These are phyloP conservation scores for Metarhizium robertsii DNA, from an alignment of 2,329 filamentous ascomycete genomes.

Conservation along the genomic window DNA sequence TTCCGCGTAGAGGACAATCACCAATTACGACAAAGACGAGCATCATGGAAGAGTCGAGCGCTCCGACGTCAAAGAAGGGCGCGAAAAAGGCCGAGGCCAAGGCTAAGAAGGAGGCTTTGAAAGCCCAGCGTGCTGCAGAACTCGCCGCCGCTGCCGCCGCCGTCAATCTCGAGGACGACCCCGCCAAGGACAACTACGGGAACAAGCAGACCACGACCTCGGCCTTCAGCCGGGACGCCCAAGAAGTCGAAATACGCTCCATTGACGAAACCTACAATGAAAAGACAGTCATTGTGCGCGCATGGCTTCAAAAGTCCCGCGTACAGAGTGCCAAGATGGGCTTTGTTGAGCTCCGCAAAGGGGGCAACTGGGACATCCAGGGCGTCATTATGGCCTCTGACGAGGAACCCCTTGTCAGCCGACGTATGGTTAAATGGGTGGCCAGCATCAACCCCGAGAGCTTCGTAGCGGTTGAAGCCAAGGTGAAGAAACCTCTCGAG, in stretches of 20 bases:
- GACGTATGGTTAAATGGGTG: constrained; percentile 91
- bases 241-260: constrained; percentile 50
- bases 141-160: constrained; percentile 59
- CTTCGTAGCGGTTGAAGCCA: constrained; percentile 71
- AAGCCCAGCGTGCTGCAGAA: constrained; percentile 65
- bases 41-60: not conserved
- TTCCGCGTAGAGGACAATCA: not conserved
- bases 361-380: constrained; percentile 65
- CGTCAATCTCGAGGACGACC: constrained; percentile 57
- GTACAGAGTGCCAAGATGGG: constrained; percentile 59
- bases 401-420: constrained; percentile 46
- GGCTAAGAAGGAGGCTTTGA: constrained; percentile 80
- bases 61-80: constrained; percentile 47
- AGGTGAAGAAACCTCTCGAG: constrained; percentile 72
- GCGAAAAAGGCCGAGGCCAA: constrained; percentile 78
- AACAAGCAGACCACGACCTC: not conserved
- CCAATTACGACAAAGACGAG: not conserved
- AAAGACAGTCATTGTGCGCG: constrained; percentile 66
- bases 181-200: constrained; percentile 73
- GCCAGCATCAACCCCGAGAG: constrained; percentile 67
- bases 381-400: constrained; percentile 61
- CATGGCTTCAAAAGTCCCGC: constrained; percentile 34
- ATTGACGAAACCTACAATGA: constrained; percentile 57
- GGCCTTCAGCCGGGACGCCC: constrained; percentile 28
- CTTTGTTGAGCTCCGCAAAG: constrained; percentile 72